Evolutionary conservation across 768 basidiomycete genomes (phyloP).

Genomic region (Asterophora lycoperdoides): DNA sequence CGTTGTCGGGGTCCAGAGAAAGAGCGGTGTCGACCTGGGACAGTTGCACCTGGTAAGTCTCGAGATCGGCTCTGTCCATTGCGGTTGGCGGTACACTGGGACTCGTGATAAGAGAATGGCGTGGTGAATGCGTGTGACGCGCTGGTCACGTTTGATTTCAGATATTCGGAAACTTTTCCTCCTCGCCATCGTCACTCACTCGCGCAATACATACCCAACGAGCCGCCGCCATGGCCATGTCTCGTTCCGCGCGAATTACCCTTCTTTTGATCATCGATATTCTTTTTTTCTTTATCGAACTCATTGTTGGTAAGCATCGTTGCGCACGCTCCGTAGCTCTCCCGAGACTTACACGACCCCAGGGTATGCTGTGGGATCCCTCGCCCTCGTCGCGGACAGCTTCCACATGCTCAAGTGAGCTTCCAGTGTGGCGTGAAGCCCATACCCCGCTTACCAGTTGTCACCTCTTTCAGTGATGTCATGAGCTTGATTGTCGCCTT

Average conservation of each 20-base stretch:
- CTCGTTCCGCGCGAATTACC: conserved; percentile 70
- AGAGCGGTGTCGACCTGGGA: conserved; percentile 85
- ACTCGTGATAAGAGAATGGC: too few species aligned
- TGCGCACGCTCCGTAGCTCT: conserved; percentile 1
- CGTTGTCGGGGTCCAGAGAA: conserved; percentile 66
- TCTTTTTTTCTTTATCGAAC: conserved; percentile 82
- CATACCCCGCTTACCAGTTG: conserved; percentile 2
- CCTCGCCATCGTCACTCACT: background rate
- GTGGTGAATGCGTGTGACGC: background rate
- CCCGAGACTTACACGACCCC: conserved; percentile 14
- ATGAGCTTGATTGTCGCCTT: conserved; percentile 93
- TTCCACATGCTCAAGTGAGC: conserved; percentile 98
- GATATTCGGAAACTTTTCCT: background rate
- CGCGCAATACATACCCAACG: too few species aligned
- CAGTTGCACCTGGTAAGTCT: conserved; percentile 86
- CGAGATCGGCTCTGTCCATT: conserved; percentile 73
- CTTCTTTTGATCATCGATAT: conserved; percentile 82
- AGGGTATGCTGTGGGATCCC: conserved; percentile 95
- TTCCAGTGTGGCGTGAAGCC: background rate
- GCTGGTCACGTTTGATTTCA: background rate
- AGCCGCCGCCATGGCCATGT: conserved; percentile 41
- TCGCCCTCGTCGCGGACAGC: conserved; percentile 93
- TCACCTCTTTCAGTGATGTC: conserved; percentile 68
- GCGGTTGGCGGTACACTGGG: background rate
- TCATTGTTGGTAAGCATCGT: conserved; percentile 63